phyloP scores from a whole-genome alignment of 805 yeast species.

The Schwanniomyces polymorphus region DNA sequence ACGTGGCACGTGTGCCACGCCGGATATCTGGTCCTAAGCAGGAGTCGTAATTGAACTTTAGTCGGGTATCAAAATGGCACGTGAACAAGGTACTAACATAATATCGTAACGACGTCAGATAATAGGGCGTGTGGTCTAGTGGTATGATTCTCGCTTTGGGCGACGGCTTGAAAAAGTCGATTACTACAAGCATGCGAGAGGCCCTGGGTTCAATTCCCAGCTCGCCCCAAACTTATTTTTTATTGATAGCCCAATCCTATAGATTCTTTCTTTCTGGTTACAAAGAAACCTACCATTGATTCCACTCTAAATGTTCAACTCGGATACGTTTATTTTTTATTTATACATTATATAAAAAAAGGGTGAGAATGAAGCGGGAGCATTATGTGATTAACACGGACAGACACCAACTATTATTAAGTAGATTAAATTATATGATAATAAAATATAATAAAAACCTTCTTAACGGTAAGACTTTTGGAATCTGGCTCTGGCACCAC shows the following conservation, averaged over 20 bases:
- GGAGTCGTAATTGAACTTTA: too few relatives aligned
- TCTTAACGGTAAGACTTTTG: constrained; percentile 99
- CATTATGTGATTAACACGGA: background rate
- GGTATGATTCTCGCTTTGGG: constrained; percentile 40
- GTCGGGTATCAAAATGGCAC: too few relatives aligned
- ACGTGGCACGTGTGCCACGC: background rate
- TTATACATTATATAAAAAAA: constrained; percentile 4
- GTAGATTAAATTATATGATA: constrained; percentile 1
- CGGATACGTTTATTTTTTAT: constrained; percentile 3
- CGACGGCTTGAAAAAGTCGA: constrained; percentile 7
- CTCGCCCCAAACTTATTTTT: too few relatives aligned
- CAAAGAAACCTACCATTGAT: background rate
- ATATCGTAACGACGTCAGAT: background rate
- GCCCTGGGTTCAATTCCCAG: constrained; percentile 67
- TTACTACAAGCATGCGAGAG: constrained; percentile 45
- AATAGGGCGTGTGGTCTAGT: constrained; percentile 35
- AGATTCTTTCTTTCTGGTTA: background rate
- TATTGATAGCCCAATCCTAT: background rate
- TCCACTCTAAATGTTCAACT: background rate
- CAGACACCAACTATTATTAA: constrained; percentile 1
- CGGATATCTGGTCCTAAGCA: too few relatives aligned
- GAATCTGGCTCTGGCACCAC: constrained; percentile 99
- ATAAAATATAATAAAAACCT: constrained; percentile 4
- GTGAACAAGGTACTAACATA: too few relatives aligned
- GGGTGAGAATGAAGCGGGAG: constrained; percentile 2